These are phyloP conservation scores for Massospora cicadina DNA, from an alignment of 371 early-diverging fungal species.

Conservation along the genomic window DNA sequence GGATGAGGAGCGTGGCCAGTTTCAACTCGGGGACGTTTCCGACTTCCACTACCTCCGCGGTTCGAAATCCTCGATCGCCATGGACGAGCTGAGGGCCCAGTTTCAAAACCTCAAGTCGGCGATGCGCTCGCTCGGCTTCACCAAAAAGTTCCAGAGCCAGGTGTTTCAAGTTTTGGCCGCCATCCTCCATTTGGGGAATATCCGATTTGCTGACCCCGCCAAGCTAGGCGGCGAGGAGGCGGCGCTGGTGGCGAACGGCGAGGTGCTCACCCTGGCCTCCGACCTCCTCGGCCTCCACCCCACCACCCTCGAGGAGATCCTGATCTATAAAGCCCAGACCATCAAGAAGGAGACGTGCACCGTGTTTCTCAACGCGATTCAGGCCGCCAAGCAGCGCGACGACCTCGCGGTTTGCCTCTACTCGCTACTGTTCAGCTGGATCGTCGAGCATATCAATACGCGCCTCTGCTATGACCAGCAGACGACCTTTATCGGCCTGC, in stretches of 20 bases:
- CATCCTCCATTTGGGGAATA: conserved; percentile 78
- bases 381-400: conserved; percentile 50
- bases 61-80: conserved; percentile 15
- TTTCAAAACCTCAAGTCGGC: conserved; percentile 48
- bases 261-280: conserved; percentile 62
- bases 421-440: conserved; percentile 53
- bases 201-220: conserved; percentile 57
- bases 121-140: conserved; percentile 65
- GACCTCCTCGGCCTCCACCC: conserved; percentile 71
- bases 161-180: conserved; percentile 74
- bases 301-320: conserved; percentile 53
- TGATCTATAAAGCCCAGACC: conserved; percentile 58
- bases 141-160: conserved; percentile 54
- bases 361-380: conserved; percentile 58
- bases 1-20: conserved; percentile 29
- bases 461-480: conserved; percentile 40
- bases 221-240: conserved; percentile 37
- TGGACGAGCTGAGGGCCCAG: conserved; percentile 23
- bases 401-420: conserved; percentile 54
- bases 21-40: conserved; percentile 26
- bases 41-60: conserved; percentile 30
- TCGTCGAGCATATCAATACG: conserved; percentile 52
- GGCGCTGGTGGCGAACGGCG: conserved; percentile 50
- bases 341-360: conserved; percentile 71
- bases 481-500: conserved; percentile 46